phyloP scores from a whole-genome alignment of 2,329 filamentous ascomycete species.

The Lachnellula arida region DNA sequence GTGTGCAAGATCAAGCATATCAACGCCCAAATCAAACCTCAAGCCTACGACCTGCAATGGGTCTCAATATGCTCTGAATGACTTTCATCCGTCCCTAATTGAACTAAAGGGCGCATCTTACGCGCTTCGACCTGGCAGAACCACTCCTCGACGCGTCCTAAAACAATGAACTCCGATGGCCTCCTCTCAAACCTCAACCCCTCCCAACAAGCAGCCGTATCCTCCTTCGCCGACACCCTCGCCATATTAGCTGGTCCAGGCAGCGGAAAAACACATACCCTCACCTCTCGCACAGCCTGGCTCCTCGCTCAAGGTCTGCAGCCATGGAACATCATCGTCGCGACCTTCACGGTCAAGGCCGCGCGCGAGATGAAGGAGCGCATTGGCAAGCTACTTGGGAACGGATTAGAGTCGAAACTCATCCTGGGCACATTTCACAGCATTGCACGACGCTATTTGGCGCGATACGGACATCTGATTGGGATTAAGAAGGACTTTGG shows the following conservation, averaged over 20 bases:
- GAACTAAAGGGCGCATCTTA: not conserved
- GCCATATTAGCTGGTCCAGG: constrained; percentile 65
- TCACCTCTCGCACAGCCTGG: constrained; percentile 89
- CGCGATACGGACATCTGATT: constrained; percentile 78
- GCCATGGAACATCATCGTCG: constrained; percentile 87
- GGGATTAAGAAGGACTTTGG: constrained; percentile 79
- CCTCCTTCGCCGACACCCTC: constrained; percentile 51
- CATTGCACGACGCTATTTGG: constrained; percentile 79
- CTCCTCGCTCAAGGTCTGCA: constrained; percentile 69
- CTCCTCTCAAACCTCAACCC: constrained; percentile 58
- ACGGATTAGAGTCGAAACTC: constrained; percentile 68
- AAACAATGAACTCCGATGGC: constrained; percentile 25
- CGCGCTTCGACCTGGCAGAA: not conserved
- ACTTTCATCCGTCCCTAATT: not conserved
- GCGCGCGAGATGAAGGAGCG: constrained; percentile 90
- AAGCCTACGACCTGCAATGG: not conserved
- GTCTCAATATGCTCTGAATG: not conserved
- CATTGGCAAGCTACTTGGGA: constrained; percentile 75
- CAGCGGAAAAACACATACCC: constrained; percentile 89
- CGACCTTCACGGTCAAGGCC: constrained; percentile 96
- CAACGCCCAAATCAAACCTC: not conserved
- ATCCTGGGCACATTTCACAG: constrained; percentile 94
- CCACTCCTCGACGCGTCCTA: not conserved
- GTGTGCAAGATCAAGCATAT: too few relatives aligned
- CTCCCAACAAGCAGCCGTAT: constrained; percentile 60